A percentile compares a stretch with the other conserved stretches of the same genome.
Conservation (phyloP, 2,329 filamentous ascomycete species). For the Trichoderma guizhouense region DNA sequence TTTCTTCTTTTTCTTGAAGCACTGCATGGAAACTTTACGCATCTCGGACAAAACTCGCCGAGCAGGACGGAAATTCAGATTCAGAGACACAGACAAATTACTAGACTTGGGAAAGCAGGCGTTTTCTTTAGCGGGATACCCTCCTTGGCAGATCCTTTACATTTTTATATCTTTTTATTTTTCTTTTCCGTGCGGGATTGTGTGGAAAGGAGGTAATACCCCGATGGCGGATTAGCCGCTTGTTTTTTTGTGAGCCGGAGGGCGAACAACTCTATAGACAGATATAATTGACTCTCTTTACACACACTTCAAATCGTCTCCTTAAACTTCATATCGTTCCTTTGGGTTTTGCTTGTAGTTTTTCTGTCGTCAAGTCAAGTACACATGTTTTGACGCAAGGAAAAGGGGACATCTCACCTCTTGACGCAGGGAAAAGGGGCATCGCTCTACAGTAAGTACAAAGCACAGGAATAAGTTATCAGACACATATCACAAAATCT, state of each 20-base stretch:
- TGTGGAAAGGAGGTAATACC: slow-evolving; percentile 1
- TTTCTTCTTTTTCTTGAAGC: not conserved
- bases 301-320: not conserved
- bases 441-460: not conserved
- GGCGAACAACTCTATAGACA: not conserved
- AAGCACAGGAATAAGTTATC: not conserved
- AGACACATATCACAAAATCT: not conserved
- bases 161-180: not conserved
- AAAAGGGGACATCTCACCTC: not conserved
- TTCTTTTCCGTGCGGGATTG: not conserved
- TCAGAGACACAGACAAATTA: not conserved
- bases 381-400: not conserved
- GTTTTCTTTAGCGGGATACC: not conserved
- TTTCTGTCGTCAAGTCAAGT: not conserved
- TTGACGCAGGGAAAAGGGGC: not conserved
- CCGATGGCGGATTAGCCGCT: not conserved
- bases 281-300: not conserved
- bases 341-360: not conserved
- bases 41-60: not conserved
- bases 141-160: not conserved
- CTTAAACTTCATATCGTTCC: too few species aligned
- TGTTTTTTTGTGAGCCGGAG: not conserved
- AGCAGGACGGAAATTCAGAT: slow-evolving; percentile 2
- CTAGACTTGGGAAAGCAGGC: slow-evolving; percentile 10
- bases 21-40: not conserved